These are phyloP conservation scores for Batkoa obscura DNA, from an alignment of 371 early-diverging fungal genomes.

Conservation along the genomic window DNA sequence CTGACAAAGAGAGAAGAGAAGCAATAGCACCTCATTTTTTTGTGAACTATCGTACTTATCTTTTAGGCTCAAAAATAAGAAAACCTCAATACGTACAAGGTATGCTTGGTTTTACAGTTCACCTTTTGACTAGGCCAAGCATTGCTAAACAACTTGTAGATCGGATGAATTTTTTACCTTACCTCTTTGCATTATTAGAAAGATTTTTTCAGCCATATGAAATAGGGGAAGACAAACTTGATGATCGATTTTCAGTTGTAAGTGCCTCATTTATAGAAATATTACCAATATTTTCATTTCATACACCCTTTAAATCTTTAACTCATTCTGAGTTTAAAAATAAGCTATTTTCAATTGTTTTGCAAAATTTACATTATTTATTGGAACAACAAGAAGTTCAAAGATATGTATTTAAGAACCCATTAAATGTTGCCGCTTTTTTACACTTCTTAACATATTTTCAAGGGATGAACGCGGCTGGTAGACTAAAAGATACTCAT, in stretches of 20 bases:
- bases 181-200: neutral
- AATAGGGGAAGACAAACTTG: neutral
- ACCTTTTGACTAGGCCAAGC: neutral
- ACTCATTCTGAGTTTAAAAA: neutral
- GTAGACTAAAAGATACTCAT: neutral
- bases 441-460: constrained; percentile 4
- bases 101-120: constrained; percentile 1
- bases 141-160: neutral
- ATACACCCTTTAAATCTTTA: neutral
- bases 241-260: neutral
- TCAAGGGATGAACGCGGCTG: constrained; percentile 2
- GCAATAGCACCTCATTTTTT: neutral
- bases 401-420: neutral
- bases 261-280: neutral
- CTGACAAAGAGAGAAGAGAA: neutral
- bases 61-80: neutral
- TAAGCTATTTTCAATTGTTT: constrained; percentile 1
- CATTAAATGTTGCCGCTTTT: neutral
- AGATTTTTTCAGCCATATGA: neutral
- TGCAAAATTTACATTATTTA: constrained; percentile 1
- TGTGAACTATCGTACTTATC: constrained; percentile 2
- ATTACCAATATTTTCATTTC: neutral
- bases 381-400: constrained; percentile 2
- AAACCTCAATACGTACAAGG: neutral
- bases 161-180: constrained; percentile 1